Percentiles rank a stretch among this genome's conserved stretches.
Evolutionary conservation across 805 yeast genomes (phyloP).

Genomic region (Priceomyces medius): DNA sequence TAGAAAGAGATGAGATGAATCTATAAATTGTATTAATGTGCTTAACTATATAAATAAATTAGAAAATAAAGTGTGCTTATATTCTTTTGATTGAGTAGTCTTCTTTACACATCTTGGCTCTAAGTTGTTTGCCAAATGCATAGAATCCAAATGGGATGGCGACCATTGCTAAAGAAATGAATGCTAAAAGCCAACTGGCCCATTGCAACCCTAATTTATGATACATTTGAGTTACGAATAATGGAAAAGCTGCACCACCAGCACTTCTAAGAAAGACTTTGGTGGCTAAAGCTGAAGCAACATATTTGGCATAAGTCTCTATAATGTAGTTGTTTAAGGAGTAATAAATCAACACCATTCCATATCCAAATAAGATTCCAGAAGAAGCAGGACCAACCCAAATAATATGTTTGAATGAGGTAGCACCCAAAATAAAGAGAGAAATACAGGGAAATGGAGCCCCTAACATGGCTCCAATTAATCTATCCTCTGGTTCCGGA

Average conservation of each 20-base stretch:
- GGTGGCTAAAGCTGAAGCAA: conserved; percentile 79
- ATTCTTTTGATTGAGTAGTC: conserved; percentile 40
- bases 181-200: conserved; percentile 80
- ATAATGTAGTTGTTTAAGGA: conserved; percentile 77
- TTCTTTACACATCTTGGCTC: conserved; percentile 65
- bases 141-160: conserved; percentile 69
- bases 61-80: no score
- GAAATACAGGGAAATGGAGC: conserved; percentile 81
- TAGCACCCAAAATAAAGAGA: conserved; percentile 77
- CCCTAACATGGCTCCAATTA: conserved; percentile 80
- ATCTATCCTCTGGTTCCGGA: conserved; percentile 78
- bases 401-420: conserved; percentile 64
- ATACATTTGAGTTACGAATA: conserved; percentile 81
- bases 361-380: conserved; percentile 59
- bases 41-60: background rate
- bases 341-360: conserved; percentile 60
- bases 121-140: conserved; percentile 60
- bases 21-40: background rate
- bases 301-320: conserved; percentile 81
- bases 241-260: conserved; percentile 85
- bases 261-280: conserved; percentile 78
- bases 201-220: conserved; percentile 69
- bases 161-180: conserved; percentile 75
- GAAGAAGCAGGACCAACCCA: conserved; percentile 66
- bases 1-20: no score